Percentiles rank a stretch among this genome's conserved stretches.
Conservation (phyloP, 768 basidiomycete species). For the Phaeotremella skinneri region DNA sequence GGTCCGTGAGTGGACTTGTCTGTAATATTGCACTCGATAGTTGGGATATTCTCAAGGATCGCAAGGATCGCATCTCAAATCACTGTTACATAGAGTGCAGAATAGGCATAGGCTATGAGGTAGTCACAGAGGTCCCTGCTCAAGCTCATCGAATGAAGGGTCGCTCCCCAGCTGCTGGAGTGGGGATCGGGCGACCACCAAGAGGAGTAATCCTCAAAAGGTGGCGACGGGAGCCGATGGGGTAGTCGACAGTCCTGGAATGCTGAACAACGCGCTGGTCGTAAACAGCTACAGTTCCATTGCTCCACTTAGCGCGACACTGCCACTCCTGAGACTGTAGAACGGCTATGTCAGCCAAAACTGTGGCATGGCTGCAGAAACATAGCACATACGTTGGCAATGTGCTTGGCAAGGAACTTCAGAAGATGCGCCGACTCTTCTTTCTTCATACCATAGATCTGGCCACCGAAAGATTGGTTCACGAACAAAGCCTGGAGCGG, state of each 20-base stretch:
- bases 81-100: too few species aligned
- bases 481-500: conserved; percentile 12
- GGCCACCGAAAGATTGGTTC: conserved; percentile 10
- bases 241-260: not conserved
- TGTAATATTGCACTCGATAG: too few species aligned
- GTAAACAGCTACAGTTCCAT: not conserved
- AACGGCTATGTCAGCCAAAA: not conserved
- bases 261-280: not conserved
- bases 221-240: not conserved
- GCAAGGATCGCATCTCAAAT: too few species aligned
- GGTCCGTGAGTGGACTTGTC: too few species aligned
- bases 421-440: conserved; percentile 15
- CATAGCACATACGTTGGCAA: conserved; percentile 1
- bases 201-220: not conserved
- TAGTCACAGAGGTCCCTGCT: too few species aligned
- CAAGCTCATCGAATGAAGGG: too few species aligned
- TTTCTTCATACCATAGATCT: conserved; percentile 9
- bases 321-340: conserved; percentile 8
- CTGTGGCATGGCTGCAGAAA: not conserved
- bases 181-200: not conserved
- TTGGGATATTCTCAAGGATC: too few species aligned
- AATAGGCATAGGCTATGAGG: too few species aligned
- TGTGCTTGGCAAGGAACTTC: conserved; percentile 13
- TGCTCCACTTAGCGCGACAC: conserved; percentile 10
- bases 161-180: not conserved